Evolutionary conservation across 2,329 filamentous ascomycete species (phyloP).

Genomic region (Neonectria magnoliae): DNA sequence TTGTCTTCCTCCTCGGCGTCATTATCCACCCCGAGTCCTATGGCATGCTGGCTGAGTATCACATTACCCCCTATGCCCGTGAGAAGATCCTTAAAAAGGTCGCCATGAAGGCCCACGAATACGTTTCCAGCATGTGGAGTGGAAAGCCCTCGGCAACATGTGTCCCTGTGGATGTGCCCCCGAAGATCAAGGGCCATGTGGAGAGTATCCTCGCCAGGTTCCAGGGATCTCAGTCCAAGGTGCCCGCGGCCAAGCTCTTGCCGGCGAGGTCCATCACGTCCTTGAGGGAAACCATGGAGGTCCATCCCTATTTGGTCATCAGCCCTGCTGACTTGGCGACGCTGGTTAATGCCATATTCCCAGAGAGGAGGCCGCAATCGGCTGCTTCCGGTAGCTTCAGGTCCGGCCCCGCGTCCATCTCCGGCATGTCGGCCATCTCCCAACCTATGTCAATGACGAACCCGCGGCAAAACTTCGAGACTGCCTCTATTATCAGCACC

Average conservation of each 20-base stretch:
- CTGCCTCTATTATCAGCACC: constrained; percentile 76
- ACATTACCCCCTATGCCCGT: constrained; percentile 90
- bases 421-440: constrained; percentile 73
- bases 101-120: constrained; percentile 80
- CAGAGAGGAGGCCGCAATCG: constrained; percentile 74
- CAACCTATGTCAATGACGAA: constrained; percentile 72
- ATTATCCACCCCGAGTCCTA: constrained; percentile 89
- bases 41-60: constrained; percentile 84
- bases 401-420: constrained; percentile 75
- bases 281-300: constrained; percentile 78
- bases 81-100: constrained; percentile 85
- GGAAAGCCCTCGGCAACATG: constrained; percentile 68
- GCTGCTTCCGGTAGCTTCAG: constrained; percentile 68
- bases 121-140: constrained; percentile 82
- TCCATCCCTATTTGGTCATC: constrained; percentile 82
- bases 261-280: constrained; percentile 78
- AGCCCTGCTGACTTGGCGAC: constrained; percentile 83
- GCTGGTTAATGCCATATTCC: constrained; percentile 84
- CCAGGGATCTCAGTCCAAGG: constrained; percentile 60
- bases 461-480: constrained; percentile 68
- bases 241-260: constrained; percentile 67
- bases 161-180: constrained; percentile 59
- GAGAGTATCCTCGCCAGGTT: constrained; percentile 77
- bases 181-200: constrained; percentile 73
- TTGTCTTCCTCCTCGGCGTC: constrained; percentile 83